Evolutionary conservation across 805 yeast genomes (phyloP).

Genomic region (Candida ascalaphidarum): DNA sequence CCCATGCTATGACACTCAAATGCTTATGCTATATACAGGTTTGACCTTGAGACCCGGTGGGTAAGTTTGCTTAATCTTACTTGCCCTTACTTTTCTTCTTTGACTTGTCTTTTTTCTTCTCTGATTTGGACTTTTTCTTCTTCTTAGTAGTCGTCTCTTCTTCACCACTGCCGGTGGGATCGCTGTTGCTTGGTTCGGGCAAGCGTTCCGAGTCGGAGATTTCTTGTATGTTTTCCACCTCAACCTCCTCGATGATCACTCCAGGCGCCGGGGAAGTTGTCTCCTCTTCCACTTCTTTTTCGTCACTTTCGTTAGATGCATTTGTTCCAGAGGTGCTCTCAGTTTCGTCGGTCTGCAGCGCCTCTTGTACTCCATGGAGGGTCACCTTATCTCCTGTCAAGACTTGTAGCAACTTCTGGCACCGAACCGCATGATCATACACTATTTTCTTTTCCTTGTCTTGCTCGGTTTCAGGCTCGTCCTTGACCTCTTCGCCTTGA

Average conservation of each 20-base stretch:
- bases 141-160: slow-evolving; percentile 1
- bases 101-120: slow-evolving; percentile 7
- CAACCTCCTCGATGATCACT: not conserved
- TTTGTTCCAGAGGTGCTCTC: too few species aligned
- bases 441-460: slow-evolving; percentile 5
- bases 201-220: too few species aligned
- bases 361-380: slow-evolving; percentile 20
- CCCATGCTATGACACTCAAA: too few species aligned
- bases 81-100: slow-evolving; percentile 7
- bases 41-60: slow-evolving; percentile 2
- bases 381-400: slow-evolving; percentile 26
- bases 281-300: slow-evolving; percentile 1
- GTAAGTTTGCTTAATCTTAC: slow-evolving; percentile 6
- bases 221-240: too few species aligned
- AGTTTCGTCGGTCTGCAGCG: too few species aligned
- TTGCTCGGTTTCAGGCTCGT: slow-evolving; percentile 8
- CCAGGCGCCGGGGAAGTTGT: too few species aligned
- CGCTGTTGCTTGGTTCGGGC: too few species aligned
- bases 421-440: slow-evolving; percentile 33
- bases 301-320: not conserved
- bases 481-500: slow-evolving; percentile 6
- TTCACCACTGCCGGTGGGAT: too few species aligned
- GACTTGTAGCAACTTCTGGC: slow-evolving; percentile 23
- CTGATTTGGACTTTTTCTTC: slow-evolving; percentile 4
- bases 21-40: too few species aligned